Evolutionary conservation across 106 monocot species (phyloP).

Genomic region (Dioscorea dumetorum): DNA sequence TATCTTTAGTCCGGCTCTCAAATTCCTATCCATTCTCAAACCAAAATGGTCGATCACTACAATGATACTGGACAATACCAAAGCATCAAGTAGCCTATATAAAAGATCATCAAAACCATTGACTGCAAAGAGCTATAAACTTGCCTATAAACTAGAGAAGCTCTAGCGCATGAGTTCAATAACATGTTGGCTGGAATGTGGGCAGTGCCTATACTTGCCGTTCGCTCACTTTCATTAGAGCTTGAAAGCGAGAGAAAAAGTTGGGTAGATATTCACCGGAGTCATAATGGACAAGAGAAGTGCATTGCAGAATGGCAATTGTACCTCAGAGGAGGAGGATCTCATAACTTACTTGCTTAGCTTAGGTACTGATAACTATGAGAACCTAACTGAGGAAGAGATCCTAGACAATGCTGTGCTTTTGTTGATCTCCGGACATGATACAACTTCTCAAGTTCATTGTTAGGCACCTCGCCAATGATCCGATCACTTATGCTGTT

Average conservation of each 20-base stretch:
- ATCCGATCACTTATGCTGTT: not conserved
- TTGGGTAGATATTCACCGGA: not conserved
- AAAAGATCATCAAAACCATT: too few species aligned
- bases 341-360: not conserved
- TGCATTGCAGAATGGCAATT: not conserved
- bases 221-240: not conserved
- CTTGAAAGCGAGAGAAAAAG: conserved; percentile 1
- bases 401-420: conserved; percentile 6
- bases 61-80: too few species aligned
- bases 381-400: not conserved
- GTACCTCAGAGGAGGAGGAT: not conserved
- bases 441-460: conserved; percentile 8
- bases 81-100: too few species aligned
- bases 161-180: too few species aligned
- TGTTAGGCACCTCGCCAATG: conserved; percentile 11
- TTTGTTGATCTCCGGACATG: conserved; percentile 14
- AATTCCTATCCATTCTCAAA: too few species aligned
- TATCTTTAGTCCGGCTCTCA: too few species aligned
- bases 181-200: conserved; percentile 8
- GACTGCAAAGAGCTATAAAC: too few species aligned
- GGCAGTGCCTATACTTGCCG: conserved; percentile 8
- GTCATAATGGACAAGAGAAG: conserved; percentile 6
- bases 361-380: conserved; percentile 1
- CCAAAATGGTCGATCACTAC: too few species aligned
- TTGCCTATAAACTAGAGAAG: too few species aligned